Percentiles rank a stretch among this genome's conserved stretches.
These are phyloP conservation scores for Colletotrichum cereale DNA, from an alignment of 2,329 filamentous ascomycete genomes.

Conservation along the genomic window DNA sequence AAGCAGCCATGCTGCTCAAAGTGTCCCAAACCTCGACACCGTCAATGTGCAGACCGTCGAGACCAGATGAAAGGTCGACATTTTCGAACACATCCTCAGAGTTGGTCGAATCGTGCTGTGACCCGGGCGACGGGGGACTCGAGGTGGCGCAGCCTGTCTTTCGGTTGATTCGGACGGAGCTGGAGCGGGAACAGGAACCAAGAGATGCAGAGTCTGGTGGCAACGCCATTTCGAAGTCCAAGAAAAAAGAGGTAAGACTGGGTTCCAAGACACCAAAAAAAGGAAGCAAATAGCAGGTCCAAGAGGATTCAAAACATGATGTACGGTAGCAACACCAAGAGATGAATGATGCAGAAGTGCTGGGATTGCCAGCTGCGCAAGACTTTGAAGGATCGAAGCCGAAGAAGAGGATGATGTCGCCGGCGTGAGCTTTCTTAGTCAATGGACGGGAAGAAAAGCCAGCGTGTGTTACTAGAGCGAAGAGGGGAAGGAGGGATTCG, in stretches of 20 bases:
- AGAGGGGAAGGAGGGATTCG: constrained; percentile 32
- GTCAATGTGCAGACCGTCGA: constrained; percentile 45
- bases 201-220: constrained; percentile 47
- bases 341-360: constrained; percentile 38
- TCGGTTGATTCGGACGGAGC: constrained; percentile 54
- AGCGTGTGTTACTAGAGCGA: constrained; percentile 34
- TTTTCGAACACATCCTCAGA: constrained; percentile 48
- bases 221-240: constrained; percentile 51
- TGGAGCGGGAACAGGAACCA: constrained; percentile 49
- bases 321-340: constrained; percentile 44
- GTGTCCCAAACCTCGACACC: constrained; percentile 52
- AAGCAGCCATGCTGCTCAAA: constrained; percentile 56
- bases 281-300: constrained; percentile 46
- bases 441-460: constrained; percentile 31
- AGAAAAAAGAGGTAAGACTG: constrained; percentile 50
- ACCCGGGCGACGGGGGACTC: constrained; percentile 44
- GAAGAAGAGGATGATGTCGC: constrained; percentile 34
- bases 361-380: constrained; percentile 20
- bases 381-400: constrained; percentile 28
- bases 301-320: constrained; percentile 56
- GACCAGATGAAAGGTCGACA: constrained; percentile 48
- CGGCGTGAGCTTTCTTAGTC: constrained; percentile 29
- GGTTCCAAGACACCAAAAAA: constrained; percentile 61
- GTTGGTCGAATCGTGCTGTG: constrained; percentile 37
- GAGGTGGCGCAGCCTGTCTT: constrained; percentile 55